Base-by-base conservation (phyloP, 2,329 filamentous ascomycete genomes). In the Huntiella bhutanensis region DNA sequence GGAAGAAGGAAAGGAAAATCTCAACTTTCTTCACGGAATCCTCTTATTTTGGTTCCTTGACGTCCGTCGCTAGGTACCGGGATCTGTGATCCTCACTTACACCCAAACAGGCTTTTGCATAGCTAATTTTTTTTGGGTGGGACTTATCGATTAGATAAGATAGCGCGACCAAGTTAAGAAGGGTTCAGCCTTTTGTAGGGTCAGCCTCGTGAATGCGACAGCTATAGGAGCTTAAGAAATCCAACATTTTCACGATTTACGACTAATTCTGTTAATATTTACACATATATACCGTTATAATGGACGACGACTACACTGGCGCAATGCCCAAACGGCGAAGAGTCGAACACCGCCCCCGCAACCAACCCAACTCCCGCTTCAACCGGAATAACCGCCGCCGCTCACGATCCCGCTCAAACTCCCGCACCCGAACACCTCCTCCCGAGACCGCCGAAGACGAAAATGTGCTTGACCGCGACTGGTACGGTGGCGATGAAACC, bases 401-500 rank as follows among this genome's bases (percentile, higher is more conserved):
- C 33, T 40, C 41, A 34, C 43, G 47, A 11, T 33, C 34, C 22
- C 42, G 36, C 12, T 15, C 44, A 33, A 70, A 75, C 0, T 77
- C 81, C 55, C 69, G 74, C 11, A 47, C 44, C 3, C 36, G 41
- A 6, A 41, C 48, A 34, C 48, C 48, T 5, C 44, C 48, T 10
- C 41, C 42, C 13, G 46, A 50, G 44, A 39, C 71, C 33, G 71
- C 80, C 35, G 75, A 83, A 51, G 83, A 92, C 52, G 73, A 76
- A 13, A 73, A 73, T 51, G 82, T 78, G 7, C 67, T 94, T 46
- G 87, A 95, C 58, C 76, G 87, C 51, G 87, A 94, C 61, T 95
- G 87, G 87, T 95, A 95, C 56, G 78, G 76, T 16, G 83, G 82
- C 41, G 86, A 92, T 56, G 86, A 94, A 58, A 77, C 80, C 48